phyloP scores from a whole-genome alignment of 768 basidiomycete genomes.

The Pholiota molesta region DNA sequence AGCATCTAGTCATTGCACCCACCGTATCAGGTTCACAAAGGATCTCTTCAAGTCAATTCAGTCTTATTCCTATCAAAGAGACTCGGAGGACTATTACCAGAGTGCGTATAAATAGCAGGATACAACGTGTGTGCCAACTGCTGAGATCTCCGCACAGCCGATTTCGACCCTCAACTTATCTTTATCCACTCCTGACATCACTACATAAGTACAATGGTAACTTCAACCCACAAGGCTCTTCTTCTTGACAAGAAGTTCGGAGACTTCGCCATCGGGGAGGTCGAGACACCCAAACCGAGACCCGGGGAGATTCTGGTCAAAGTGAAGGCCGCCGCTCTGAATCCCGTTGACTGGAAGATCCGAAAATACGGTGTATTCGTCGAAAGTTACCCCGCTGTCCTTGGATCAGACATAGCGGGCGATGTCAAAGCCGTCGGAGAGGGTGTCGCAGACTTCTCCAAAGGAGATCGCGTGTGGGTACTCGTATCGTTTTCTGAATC shows the following conservation, averaged over 20 bases:
- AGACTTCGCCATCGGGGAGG: slow-evolving; percentile 22
- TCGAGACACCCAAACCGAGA: slow-evolving; percentile 31
- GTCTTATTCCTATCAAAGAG: too few species aligned
- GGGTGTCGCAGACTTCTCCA: slow-evolving; percentile 49
- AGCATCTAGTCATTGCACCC: too few species aligned
- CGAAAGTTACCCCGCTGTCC: slow-evolving; percentile 43
- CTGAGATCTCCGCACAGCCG: background rate
- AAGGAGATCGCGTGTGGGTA: slow-evolving; percentile 56
- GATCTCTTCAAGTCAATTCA: too few species aligned
- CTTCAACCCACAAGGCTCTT: slow-evolving; percentile 33
- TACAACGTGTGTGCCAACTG: too few species aligned
- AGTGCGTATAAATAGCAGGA: too few species aligned
- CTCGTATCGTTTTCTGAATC: background rate
- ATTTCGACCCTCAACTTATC: background rate
- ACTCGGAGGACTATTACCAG: too few species aligned
- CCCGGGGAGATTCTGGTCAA: slow-evolving; percentile 46
- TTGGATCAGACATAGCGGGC: slow-evolving; percentile 56
- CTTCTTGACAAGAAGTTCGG: slow-evolving; percentile 24
- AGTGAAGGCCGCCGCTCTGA: slow-evolving; percentile 41
- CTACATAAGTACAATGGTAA: slow-evolving; percentile 18
- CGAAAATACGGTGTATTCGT: slow-evolving; percentile 31
- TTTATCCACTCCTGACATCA: background rate
- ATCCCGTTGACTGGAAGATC: slow-evolving; percentile 49
- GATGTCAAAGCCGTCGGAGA: slow-evolving; percentile 53
- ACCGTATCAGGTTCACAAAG: too few species aligned